Evolutionary conservation across 2,329 filamentous ascomycete genomes (phyloP).

Genomic region (Sphaceloma murrayae): DNA sequence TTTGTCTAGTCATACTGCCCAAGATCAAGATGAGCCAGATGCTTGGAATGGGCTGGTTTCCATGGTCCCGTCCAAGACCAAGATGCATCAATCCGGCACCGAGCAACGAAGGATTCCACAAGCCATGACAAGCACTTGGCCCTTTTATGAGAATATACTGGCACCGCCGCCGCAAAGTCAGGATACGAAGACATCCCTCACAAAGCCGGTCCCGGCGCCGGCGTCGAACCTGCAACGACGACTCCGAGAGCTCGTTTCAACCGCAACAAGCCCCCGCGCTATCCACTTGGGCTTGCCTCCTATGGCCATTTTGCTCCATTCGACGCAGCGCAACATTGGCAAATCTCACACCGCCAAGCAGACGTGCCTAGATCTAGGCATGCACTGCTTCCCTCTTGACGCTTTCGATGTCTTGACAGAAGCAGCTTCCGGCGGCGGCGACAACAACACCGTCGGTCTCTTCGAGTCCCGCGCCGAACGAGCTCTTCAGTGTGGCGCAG

Average conservation of each 20-base stretch:
- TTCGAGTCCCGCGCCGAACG: constrained; percentile 79
- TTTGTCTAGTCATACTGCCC: constrained; percentile 43
- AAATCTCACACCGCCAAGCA: constrained; percentile 70
- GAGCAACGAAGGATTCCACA: constrained; percentile 73
- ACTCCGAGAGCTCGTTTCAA: constrained; percentile 73
- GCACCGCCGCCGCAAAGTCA: constrained; percentile 44
- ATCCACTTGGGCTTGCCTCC: constrained; percentile 81
- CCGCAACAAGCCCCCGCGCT: constrained; percentile 78
- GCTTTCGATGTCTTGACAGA: constrained; percentile 93
- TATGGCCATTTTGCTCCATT: constrained; percentile 77
- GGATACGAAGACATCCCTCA: constrained; percentile 48
- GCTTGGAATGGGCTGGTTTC: constrained; percentile 79
- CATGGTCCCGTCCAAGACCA: constrained; percentile 76
- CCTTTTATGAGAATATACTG: constrained; percentile 76
- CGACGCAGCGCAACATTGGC: constrained; percentile 86
- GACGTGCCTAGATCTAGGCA: constrained; percentile 77
- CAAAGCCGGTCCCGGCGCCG: constrained; percentile 31
- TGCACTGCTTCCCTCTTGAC: constrained; percentile 83
- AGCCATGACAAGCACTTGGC: constrained; percentile 68
- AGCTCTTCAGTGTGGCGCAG: constrained; percentile 76
- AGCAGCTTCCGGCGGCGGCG: constrained; percentile 71
- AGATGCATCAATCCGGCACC: constrained; percentile 85
- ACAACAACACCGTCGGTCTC: constrained; percentile 89
- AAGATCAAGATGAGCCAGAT: constrained; percentile 48
- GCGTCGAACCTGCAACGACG: constrained; percentile 46